Percentiles rank a stretch among this genome's conserved stretches.
Conservation (phyloP, 163 green algal genomes). For the Chloroidium sp. region DNA sequence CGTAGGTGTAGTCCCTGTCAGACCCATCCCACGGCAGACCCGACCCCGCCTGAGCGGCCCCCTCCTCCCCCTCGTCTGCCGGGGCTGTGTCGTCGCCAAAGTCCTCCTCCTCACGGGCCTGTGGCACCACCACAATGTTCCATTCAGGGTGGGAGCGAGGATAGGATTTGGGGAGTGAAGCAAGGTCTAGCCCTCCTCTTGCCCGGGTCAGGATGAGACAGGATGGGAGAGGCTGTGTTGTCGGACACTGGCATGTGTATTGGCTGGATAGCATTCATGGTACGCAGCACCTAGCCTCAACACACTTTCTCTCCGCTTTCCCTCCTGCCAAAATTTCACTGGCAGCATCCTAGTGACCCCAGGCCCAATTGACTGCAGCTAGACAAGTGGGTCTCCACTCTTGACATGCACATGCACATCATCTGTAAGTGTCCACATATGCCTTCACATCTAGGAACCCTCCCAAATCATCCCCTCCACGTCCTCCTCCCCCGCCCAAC, state of each 20-base stretch:
- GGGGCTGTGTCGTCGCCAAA: slow-evolving; percentile 14
- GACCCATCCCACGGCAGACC: slow-evolving; percentile 82
- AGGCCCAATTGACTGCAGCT: no score
- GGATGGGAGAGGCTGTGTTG: background rate
- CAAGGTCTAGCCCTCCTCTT: slow-evolving; percentile 27
- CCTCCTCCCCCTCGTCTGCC: slow-evolving; percentile 20
- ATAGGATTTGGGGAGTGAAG: background rate
- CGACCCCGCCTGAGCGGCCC: slow-evolving; percentile 23
- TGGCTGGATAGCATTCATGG: background rate
- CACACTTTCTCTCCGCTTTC: no score
- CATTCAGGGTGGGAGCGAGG: background rate
- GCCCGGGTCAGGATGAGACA: slow-evolving; percentile 1
- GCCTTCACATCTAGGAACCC: background rate
- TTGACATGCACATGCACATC: no score
- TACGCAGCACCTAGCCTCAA: no score
- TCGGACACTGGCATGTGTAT: background rate
- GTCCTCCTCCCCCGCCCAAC: background rate
- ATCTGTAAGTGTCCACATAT: background rate
- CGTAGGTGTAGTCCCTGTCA: slow-evolving; percentile 95
- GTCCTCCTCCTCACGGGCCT: slow-evolving; percentile 33
- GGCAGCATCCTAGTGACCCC: no score
- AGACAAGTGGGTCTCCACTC: no score
- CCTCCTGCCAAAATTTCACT: no score
- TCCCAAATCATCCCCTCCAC: background rate
- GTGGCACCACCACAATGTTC: slow-evolving; percentile 14